Conservation (phyloP, 1,139 yeast genomes). For the Yamadazyma atlantica region DNA sequence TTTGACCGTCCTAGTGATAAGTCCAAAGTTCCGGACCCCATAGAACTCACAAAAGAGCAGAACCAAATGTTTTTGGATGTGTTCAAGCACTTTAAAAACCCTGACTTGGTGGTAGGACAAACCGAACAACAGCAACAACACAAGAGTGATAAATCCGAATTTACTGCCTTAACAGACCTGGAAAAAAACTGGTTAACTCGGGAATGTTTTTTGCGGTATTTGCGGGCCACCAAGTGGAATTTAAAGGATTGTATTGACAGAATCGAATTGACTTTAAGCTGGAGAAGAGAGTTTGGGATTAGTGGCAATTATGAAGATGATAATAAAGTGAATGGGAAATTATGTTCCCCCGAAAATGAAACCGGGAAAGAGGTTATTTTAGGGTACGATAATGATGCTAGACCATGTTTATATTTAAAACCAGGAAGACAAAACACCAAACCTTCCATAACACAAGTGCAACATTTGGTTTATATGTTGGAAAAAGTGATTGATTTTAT, state of each 20-base stretch:
- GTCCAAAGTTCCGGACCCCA: constrained; percentile 52
- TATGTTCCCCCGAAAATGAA: constrained; percentile 38
- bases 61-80: constrained; percentile 57
- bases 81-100: constrained; percentile 54
- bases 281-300: constrained; percentile 51
- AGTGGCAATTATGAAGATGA: constrained; percentile 30
- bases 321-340: constrained; percentile 33
- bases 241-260: constrained; percentile 39
- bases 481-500: constrained; percentile 47
- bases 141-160: constrained; percentile 17
- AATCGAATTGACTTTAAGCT: constrained; percentile 42
- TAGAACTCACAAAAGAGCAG: constrained; percentile 53
- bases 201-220: constrained; percentile 48
- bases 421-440: constrained; percentile 52
- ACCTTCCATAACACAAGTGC: constrained; percentile 44
- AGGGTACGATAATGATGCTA: constrained; percentile 46
- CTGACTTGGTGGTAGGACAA: constrained; percentile 37
- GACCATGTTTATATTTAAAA: constrained; percentile 50
- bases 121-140: constrained; percentile 39
- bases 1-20: constrained; percentile 49
- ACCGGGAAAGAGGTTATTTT: constrained; percentile 50
- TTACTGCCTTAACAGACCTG: constrained; percentile 21
- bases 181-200: constrained; percentile 50
- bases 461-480: constrained; percentile 51
- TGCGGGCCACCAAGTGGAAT: constrained; percentile 50